Base-by-base conservation (phyloP, 805 yeast genomes). In the Hanseniaspora mollemarum region DNA sequence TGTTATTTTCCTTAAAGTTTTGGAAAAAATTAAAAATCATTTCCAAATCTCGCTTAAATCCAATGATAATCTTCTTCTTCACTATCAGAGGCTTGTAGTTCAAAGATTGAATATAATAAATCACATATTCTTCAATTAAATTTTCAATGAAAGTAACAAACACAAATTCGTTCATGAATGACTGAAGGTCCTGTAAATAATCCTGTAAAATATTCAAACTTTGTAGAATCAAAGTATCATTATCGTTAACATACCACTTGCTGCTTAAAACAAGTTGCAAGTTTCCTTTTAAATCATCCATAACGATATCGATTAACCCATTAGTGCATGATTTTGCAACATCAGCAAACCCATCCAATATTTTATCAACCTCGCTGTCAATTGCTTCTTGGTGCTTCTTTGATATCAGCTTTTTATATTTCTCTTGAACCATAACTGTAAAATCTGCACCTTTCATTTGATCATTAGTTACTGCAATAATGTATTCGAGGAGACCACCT, bases 391-490 rank as follows among this genome's bases (percentile, higher is more conserved):
- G 71, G 64, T 83, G 83, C 52, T 71, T 75, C 38, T 79, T 80
- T 36, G 81, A 72, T 39, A 86, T 83, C 59, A 78, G 70, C n/a
- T 75, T 77, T 21, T 77, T 75, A 57, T 81, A 74, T 53, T 81
- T 73, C 44, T 76, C 77, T 5, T 82, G 73, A 52, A 84, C 79
- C 22, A 83, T 82, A 55, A 83, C 92, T 2, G 81, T 68, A 55
- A 76, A 76, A 57, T 77, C 81, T 2, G 83, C 82, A 15, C 81
- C 81, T 55, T 79, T 72, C 69, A 80, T 76, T 64, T 83, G 94
- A 57, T 88, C 92, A 64, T 87, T 87, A 2, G 88, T 90, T 16
- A 85, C 71, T 0, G 95, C 95, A 15, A 84, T 75, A 48, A 84
- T 66, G 64, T 87, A 87, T 59, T 87, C 95, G 36, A 81, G 71